These are phyloP conservation scores for Agaricus blazei DNA, from an alignment of 768 basidiomycete genomes.

Conservation along the genomic window DNA sequence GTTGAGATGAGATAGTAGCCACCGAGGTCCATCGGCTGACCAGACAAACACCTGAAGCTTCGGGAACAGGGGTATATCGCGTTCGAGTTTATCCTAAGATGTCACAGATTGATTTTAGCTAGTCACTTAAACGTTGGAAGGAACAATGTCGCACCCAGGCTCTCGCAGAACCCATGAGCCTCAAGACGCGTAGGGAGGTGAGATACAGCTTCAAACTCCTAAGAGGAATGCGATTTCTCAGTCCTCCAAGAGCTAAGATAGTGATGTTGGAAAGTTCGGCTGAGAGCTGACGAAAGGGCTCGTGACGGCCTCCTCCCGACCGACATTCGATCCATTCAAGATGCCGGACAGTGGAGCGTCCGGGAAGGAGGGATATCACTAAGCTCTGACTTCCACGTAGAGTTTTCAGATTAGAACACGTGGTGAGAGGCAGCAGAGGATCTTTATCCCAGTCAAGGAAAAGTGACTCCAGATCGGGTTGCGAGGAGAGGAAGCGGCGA, in stretches of 20 bases:
- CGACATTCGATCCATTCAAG: neutral
- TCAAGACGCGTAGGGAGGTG: neutral
- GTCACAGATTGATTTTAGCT: too few relatives aligned
- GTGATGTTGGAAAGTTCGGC: too few relatives aligned
- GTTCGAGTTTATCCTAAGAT: too few relatives aligned
- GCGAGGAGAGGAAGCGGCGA: neutral
- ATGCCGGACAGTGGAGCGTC: neutral
- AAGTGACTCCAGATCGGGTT: neutral
- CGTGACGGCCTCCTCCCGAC: neutral
- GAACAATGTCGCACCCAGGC: too few relatives aligned
- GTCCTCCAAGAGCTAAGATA: too few relatives aligned
- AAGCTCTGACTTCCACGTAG: neutral
- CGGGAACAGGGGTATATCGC: too few relatives aligned
- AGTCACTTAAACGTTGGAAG: too few relatives aligned
- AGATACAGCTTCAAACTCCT: neutral
- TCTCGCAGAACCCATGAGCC: neutral
- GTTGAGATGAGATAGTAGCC: too few relatives aligned
- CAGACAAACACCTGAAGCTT: too few relatives aligned
- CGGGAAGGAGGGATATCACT: neutral
- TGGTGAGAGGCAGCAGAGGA: neutral
- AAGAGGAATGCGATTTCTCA: neutral
- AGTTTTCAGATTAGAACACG: neutral
- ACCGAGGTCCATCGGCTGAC: too few relatives aligned
- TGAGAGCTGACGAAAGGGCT: too few relatives aligned
- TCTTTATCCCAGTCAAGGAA: neutral